Evolutionary conservation across 495 filamentous ascomycete genomes (phyloP).

Genomic region (Podospora pseudoanserina): DNA sequence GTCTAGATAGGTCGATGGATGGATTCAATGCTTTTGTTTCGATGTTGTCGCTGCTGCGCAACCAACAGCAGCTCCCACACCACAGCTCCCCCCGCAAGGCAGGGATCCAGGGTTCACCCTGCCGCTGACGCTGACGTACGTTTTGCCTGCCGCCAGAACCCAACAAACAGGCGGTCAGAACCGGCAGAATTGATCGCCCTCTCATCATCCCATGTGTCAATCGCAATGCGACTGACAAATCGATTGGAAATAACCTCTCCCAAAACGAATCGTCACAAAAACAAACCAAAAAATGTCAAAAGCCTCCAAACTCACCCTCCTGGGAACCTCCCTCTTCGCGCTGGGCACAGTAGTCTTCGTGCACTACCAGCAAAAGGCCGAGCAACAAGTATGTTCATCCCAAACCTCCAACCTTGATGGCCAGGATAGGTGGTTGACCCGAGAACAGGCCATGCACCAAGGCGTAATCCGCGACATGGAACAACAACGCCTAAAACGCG

Average conservation of each 20-base stretch:
- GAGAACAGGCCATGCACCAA: slow-evolving; percentile 81
- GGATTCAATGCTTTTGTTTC: neutral
- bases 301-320: slow-evolving; percentile 81
- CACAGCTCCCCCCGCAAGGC: neutral
- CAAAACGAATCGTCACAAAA: neutral
- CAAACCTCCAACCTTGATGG: slow-evolving; percentile 9
- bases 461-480: slow-evolving; percentile 95
- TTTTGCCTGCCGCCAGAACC: slow-evolving; percentile 14
- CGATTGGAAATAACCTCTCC: neutral
- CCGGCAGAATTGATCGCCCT: slow-evolving; percentile 9
- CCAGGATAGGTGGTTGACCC: neutral
- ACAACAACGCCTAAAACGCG: slow-evolving; percentile 81
- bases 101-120: too few species aligned
- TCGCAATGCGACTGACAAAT: neutral
- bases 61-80: slow-evolving; percentile 10
- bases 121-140: slow-evolving; percentile 13
- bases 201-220: neutral
- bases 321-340: slow-evolving; percentile 70
- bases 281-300: slow-evolving; percentile 65
- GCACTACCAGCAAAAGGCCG: slow-evolving; percentile 80
- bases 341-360: slow-evolving; percentile 77
- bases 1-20: neutral
- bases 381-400: slow-evolving; percentile 65
- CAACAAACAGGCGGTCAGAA: slow-evolving; percentile 9
- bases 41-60: neutral